Conservation (phyloP, 106 monocot species). For the Xerophyta viscosa region DNA sequence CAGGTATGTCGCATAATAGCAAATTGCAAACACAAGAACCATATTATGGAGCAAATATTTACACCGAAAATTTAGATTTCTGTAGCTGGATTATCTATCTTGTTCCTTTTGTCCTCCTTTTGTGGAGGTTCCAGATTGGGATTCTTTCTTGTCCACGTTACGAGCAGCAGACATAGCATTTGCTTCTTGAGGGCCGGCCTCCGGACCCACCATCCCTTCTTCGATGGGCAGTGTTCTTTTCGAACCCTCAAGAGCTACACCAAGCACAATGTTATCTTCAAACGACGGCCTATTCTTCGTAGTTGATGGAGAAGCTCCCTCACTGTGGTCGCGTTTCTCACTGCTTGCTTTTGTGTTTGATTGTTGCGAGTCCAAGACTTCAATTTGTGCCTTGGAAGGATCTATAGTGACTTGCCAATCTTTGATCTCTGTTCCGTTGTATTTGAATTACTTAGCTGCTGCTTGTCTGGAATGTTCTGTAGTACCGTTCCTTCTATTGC, state of each 20-base stretch:
- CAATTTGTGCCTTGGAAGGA: conserved; percentile 7
- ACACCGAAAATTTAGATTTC: too few species aligned
- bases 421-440: conserved; percentile 15
- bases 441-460: conserved; percentile 26
- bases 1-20: too few species aligned
- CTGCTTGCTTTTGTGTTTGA: conserved; percentile 3
- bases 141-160: too few species aligned
- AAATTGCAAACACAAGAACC: too few species aligned
- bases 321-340: conserved; percentile 13
- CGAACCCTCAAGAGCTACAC: conserved; percentile 59
- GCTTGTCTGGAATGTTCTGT: conserved; percentile 24
- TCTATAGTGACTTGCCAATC: conserved; percentile 8
- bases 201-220: conserved; percentile 16
- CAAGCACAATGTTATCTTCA: conserved; percentile 63
- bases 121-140: too few species aligned
- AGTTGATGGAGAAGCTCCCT: not conserved
- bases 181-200: conserved; percentile 15
- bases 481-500: conserved; percentile 10
- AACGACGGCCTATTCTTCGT: conserved; percentile 19
- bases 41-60: too few species aligned
- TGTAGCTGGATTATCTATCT: too few species aligned
- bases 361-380: not conserved
- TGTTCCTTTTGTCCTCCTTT: too few species aligned
- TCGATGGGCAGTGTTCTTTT: conserved; percentile 56
- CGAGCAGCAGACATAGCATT: conserved; percentile 26